phyloP scores from a whole-genome alignment of 1,284 basidiomycete genomes.

The Fomitopsis pinicola region DNA sequence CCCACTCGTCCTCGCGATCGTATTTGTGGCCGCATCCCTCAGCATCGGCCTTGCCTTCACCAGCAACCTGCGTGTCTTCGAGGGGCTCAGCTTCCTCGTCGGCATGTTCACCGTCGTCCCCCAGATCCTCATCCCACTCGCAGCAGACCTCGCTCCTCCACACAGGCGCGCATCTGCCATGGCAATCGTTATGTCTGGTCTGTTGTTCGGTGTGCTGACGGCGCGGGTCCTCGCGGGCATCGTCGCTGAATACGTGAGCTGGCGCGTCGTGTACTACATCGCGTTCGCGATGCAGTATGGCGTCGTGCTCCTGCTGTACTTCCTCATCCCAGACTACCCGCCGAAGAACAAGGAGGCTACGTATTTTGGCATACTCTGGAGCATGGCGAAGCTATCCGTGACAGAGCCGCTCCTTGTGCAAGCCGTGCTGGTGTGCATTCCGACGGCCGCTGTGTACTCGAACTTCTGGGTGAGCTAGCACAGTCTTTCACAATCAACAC shows the following conservation, averaged over 20 bases:
- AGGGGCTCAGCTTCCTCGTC: slow-evolving; percentile 43
- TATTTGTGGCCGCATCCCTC: slow-evolving; percentile 33
- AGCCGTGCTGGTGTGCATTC: slow-evolving; percentile 38
- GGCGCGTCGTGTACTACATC: slow-evolving; percentile 46
- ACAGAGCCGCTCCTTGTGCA: slow-evolving; percentile 51
- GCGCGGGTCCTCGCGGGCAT: slow-evolving; percentile 46
- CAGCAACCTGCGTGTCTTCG: slow-evolving; percentile 36
- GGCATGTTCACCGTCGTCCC: slow-evolving; percentile 40
- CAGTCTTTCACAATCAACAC: not conserved
- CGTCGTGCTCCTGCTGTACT: slow-evolving; percentile 36
- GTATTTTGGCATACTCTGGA: slow-evolving; percentile 41
- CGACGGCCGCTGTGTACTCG: slow-evolving; percentile 36
- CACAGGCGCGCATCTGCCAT: slow-evolving; percentile 44
- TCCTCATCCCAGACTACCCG: slow-evolving; percentile 47
- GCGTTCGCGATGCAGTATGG: slow-evolving; percentile 36
- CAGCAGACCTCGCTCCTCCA: slow-evolving; percentile 49
- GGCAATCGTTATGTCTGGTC: slow-evolving; percentile 45
- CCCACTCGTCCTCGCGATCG: slow-evolving; percentile 40
- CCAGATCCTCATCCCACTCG: slow-evolving; percentile 45
- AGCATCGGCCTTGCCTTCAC: slow-evolving; percentile 46
- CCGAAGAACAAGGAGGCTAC: slow-evolving; percentile 37
- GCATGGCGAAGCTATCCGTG: slow-evolving; percentile 42
- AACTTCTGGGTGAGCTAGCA: slow-evolving; percentile 37
- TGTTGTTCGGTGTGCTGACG: slow-evolving; percentile 45
- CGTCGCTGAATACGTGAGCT: slow-evolving; percentile 41